These are phyloP conservation scores for Persicaria tinctoria DNA, from an alignment of 148 eudicot species.

Conservation along the genomic window DNA sequence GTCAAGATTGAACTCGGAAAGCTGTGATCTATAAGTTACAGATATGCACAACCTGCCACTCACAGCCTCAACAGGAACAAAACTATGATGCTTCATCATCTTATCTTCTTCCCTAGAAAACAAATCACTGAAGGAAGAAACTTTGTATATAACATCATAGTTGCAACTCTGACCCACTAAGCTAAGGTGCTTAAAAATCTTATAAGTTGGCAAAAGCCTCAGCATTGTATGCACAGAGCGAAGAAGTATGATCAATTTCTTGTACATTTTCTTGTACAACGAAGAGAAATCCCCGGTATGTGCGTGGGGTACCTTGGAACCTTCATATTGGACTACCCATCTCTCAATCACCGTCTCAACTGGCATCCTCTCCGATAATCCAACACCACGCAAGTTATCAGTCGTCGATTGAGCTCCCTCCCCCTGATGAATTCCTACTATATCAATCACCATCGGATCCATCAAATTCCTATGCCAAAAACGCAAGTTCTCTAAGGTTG, in stretches of 20 bases:
- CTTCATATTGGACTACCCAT: constrained; percentile 85
- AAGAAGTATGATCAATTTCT: constrained; percentile 77
- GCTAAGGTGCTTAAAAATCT: constrained; percentile 52
- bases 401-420: constrained; percentile 21
- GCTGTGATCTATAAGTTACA: constrained; percentile 54
- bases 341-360: constrained; percentile 84
- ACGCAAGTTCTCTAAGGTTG: constrained; percentile 68
- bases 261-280: constrained; percentile 75
- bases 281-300: constrained; percentile 45
- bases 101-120: constrained; percentile 72
- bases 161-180: constrained; percentile 46
- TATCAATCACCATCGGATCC: constrained; percentile 93
- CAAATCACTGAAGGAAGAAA: constrained; percentile 67
- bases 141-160: constrained; percentile 68
- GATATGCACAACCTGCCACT: constrained; percentile 76
- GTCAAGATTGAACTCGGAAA: constrained; percentile 64
- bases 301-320: constrained; percentile 31
- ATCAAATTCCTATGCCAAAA: constrained; percentile 75
- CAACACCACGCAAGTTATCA: constrained; percentile 18
- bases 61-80: constrained; percentile 63
- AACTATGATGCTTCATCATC: constrained; percentile 63
- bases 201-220: constrained; percentile 86
- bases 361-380: constrained; percentile 26
- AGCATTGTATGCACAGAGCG: constrained; percentile 73
- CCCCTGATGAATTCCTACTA: constrained; percentile 56